A percentile compares a stretch with the other conserved stretches of the same genome.
These are phyloP conservation scores for Cyberlindnera amylophila DNA, from an alignment of 805 yeast genomes.

Conservation along the genomic window DNA sequence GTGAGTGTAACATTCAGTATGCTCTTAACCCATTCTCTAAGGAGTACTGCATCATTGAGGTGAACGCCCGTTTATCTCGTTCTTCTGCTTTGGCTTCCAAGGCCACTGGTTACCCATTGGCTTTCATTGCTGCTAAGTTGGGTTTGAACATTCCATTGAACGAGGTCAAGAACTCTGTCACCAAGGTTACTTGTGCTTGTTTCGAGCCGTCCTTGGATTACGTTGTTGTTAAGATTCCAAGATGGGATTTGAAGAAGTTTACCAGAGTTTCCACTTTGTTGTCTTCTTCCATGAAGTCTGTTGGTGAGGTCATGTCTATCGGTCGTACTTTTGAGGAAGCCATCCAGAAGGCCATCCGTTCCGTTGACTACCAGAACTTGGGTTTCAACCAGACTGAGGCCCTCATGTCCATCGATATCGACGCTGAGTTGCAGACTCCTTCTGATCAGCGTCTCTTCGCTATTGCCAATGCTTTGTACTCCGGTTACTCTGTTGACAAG, in stretches of 20 bases:
- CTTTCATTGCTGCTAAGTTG: conserved; percentile 97
- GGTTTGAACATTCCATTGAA: conserved; percentile 95
- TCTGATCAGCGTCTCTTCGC: conserved; percentile 98
- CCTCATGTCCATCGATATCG: conserved; percentile 80
- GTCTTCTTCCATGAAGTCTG: conserved; percentile 98
- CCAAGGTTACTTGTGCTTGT: conserved; percentile 93
- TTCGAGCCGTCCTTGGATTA: conserved; percentile 97
- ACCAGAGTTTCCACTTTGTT: conserved; percentile 87
- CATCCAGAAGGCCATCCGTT: conserved; percentile 92
- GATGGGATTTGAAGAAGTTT: conserved; percentile 96
- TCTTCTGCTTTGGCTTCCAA: conserved; percentile 97
- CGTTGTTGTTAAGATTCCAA: conserved; percentile 94
- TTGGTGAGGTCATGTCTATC: conserved; percentile 98
- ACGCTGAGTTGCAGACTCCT: conserved; percentile 74
- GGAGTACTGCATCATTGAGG: conserved; percentile 96
- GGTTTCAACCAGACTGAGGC: conserved; percentile 79
- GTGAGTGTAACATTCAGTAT: conserved; percentile 98
- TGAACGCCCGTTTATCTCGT: conserved; percentile 93
- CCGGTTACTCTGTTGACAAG: conserved; percentile 85
- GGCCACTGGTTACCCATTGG: conserved; percentile 98
- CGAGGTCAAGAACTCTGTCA: conserved; percentile 94
- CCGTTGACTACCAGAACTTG: conserved; percentile 86
- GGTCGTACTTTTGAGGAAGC: conserved; percentile 98
- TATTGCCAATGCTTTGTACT: conserved; percentile 93
- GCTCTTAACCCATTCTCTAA: conserved; percentile 94